These are phyloP conservation scores for Stephanodiscus minutulus DNA, from an alignment of 108 stramenopile genomes.

Conservation along the genomic window DNA sequence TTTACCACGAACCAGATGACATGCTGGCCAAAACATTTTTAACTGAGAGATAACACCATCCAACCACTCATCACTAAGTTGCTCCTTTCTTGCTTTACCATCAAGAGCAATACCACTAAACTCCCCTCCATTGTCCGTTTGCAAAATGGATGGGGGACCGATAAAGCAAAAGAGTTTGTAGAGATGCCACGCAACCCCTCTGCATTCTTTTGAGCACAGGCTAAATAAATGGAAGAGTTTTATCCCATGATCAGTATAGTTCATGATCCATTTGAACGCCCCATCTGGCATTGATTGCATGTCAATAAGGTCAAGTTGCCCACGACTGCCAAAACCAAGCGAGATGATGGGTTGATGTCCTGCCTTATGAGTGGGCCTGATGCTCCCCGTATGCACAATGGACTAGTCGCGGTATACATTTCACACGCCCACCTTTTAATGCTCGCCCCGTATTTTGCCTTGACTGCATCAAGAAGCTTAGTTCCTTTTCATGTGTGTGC, in stretches of 20 bases:
- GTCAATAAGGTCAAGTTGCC: constrained; percentile 33
- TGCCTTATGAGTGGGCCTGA: constrained; percentile 10
- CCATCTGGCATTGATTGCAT: constrained; percentile 36
- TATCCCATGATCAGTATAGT: constrained; percentile 25
- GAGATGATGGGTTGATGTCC: constrained; percentile 30
- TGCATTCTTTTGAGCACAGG: background rate
- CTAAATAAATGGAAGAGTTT: background rate
- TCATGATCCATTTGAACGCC: constrained; percentile 16
- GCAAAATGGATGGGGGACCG: background rate
- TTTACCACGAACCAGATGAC: background rate
- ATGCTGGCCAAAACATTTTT: background rate
- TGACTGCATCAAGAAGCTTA: background rate
- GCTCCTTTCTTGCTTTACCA: too few relatives aligned
- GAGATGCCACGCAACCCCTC: constrained; percentile 4
- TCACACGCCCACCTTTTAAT: background rate
- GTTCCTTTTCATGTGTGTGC: background rate
- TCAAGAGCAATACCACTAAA: background rate
- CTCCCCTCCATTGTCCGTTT: constrained; percentile 1
- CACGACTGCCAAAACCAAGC: constrained; percentile 17
- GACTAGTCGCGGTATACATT: background rate
- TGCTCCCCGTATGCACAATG: background rate
- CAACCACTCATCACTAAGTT: too few relatives aligned
- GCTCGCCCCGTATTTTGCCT: background rate
- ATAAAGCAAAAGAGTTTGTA: constrained; percentile 8
- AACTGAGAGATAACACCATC: too few relatives aligned